A percentile compares a stretch with the other conserved stretches of the same genome.
These are phyloP conservation scores for Aspergillus wentii DNA, from an alignment of 495 filamentous ascomycete species.

Conservation along the genomic window DNA sequence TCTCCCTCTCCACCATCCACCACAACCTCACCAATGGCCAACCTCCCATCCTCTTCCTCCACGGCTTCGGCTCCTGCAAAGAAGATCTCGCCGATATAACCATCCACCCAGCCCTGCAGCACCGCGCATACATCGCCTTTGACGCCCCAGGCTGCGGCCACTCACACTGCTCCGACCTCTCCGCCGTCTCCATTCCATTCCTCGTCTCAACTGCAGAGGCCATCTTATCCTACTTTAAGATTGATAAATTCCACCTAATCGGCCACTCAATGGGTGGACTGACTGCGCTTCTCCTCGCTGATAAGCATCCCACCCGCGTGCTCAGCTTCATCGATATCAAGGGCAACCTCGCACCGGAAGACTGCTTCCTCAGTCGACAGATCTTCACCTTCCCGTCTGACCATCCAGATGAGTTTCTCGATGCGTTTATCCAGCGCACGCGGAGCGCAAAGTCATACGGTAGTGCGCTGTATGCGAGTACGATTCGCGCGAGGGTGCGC, in stretches of 20 bases:
- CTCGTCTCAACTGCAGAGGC: slow-evolving; percentile 20
- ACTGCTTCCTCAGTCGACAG: slow-evolving; percentile 27
- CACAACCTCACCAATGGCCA: slow-evolving; percentile 2
- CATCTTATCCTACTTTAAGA: slow-evolving; percentile 14
- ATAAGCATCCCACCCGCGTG: slow-evolving; percentile 8
- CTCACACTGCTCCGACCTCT: slow-evolving; percentile 12
- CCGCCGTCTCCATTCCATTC: slow-evolving; percentile 22
- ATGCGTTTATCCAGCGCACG: slow-evolving; percentile 19
- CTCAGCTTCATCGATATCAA: slow-evolving; percentile 30
- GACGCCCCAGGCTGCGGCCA: slow-evolving; percentile 26
- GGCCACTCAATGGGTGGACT: slow-evolving; percentile 29
- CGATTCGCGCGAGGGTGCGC: slow-evolving; percentile 13
- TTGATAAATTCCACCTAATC: slow-evolving; percentile 19
- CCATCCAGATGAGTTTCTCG: slow-evolving; percentile 15
- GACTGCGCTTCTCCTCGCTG: slow-evolving; percentile 18
- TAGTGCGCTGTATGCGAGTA: slow-evolving; percentile 21
- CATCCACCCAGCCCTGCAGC: slow-evolving; percentile 10
- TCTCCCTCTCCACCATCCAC: slow-evolving; percentile 18
- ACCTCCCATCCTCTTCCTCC: slow-evolving; percentile 21
- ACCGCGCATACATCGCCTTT: slow-evolving; percentile 20
- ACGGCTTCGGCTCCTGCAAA: slow-evolving; percentile 29
- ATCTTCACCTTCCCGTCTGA: slow-evolving; percentile 18
- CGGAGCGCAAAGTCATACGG: slow-evolving; percentile 9
- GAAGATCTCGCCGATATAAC: slow-evolving; percentile 23
- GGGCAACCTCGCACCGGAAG: slow-evolving; percentile 25